phyloP scores from a whole-genome alignment of 1,139 yeast species.

The Nakaseomyces uthaithaninus region DNA sequence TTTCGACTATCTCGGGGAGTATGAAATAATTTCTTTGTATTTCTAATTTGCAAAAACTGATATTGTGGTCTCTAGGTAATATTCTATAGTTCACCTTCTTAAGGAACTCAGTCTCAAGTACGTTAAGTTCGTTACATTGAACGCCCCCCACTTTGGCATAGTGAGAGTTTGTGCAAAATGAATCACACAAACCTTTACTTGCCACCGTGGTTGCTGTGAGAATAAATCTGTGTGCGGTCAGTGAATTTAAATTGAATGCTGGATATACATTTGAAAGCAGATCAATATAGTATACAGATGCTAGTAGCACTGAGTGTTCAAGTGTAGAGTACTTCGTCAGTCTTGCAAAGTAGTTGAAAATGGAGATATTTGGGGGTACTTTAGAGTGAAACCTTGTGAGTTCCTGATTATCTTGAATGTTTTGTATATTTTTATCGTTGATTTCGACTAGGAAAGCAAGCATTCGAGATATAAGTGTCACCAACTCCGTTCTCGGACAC shows the following conservation, averaged over 20 bases:
- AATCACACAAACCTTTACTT: slow-evolving; percentile 87
- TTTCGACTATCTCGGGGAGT: slow-evolving; percentile 11
- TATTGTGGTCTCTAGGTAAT: slow-evolving; percentile 45
- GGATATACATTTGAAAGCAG: slow-evolving; percentile 71
- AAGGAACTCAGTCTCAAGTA: slow-evolving; percentile 81
- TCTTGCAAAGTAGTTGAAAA: slow-evolving; percentile 67
- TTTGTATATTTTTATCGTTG: slow-evolving; percentile 43
- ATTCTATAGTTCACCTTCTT: slow-evolving; percentile 72
- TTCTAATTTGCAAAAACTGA: slow-evolving; percentile 30
- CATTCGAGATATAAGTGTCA: slow-evolving; percentile 71
- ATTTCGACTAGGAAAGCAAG: slow-evolving; percentile 58
- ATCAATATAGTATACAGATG: slow-evolving; percentile 84
- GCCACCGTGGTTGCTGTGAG: slow-evolving; percentile 88
- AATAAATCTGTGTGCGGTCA: slow-evolving; percentile 87
- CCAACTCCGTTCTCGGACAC: slow-evolving; percentile 63
- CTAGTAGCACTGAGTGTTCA: slow-evolving; percentile 71
- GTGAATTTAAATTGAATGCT: slow-evolving; percentile 73
- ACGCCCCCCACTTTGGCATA: slow-evolving; percentile 97
- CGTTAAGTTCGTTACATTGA: slow-evolving; percentile 72
- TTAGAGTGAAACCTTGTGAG: slow-evolving; percentile 89
- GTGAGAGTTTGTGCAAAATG: slow-evolving; percentile 86
- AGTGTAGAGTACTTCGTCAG: slow-evolving; percentile 76
- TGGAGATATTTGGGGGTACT: slow-evolving; percentile 82
- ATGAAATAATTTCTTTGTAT: slow-evolving; percentile 19
- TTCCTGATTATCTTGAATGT: slow-evolving; percentile 16